phyloP scores from a whole-genome alignment of 805 yeast species.

The Kuraishia capsulata region DNA sequence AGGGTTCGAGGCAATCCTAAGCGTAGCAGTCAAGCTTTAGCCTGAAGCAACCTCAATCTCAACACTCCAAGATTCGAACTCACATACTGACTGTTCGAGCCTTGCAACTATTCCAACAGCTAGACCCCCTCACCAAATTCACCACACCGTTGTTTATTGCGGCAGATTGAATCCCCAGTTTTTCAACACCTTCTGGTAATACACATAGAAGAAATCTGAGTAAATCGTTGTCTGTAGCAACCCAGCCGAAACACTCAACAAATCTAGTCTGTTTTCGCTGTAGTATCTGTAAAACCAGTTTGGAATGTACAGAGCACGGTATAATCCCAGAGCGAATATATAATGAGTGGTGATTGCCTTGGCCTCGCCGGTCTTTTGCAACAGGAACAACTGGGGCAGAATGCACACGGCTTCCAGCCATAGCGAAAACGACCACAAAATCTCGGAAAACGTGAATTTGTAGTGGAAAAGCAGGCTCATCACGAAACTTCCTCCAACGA shows the following conservation, averaged over 20 bases:
- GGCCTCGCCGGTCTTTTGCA: slow-evolving; percentile 85
- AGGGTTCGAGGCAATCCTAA: no score
- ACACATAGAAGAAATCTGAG: slow-evolving; percentile 92
- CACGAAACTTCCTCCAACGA: slow-evolving; percentile 53
- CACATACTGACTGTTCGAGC: no score
- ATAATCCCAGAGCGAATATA: slow-evolving; percentile 86
- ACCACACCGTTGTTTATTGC: slow-evolving; percentile 9
- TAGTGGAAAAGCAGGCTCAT: slow-evolving; percentile 55
- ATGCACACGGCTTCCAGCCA: slow-evolving; percentile 94
- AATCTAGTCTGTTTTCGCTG: slow-evolving; percentile 56
- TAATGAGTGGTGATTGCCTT: slow-evolving; percentile 84
- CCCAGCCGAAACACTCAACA: slow-evolving; percentile 70
- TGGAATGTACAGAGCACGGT: slow-evolving; percentile 84
- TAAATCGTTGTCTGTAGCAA: slow-evolving; percentile 78
- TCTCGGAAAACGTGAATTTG: slow-evolving; percentile 51
- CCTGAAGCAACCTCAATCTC: no score
- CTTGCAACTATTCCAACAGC: neutral
- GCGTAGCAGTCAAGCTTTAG: no score
- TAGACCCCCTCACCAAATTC: neutral
- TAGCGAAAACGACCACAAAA: slow-evolving; percentile 79
- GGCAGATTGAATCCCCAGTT: slow-evolving; percentile 65
- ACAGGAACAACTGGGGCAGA: slow-evolving; percentile 84
- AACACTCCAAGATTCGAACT: no score
- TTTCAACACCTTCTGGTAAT: slow-evolving; percentile 72
- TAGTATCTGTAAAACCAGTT: slow-evolving; percentile 90